Percentiles rank a stretch among this genome's conserved stretches.
These are phyloP conservation scores for Vaccinium macrocarpon DNA, from an alignment of 148 eudicot genomes.

Conservation along the genomic window DNA sequence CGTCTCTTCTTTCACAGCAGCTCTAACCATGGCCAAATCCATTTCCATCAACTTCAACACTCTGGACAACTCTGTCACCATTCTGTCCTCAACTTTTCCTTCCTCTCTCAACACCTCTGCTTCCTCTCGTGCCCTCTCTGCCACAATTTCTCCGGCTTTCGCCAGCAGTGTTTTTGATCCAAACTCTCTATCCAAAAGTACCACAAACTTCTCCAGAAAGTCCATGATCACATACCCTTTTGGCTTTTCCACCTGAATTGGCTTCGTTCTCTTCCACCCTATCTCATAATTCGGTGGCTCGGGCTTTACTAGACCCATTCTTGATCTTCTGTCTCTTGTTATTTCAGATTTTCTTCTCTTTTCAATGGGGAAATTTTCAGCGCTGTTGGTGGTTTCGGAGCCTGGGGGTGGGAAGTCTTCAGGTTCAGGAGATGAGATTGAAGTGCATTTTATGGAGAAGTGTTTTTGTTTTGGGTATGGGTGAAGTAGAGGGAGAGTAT, in stretches of 20 bases:
- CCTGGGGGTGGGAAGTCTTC: constrained; percentile 38
- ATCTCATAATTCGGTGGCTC: constrained; percentile 79
- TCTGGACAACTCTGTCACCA: constrained; percentile 75
- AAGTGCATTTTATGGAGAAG: constrained; percentile 26
- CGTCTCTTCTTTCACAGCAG: constrained; percentile 80
- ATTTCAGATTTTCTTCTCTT: constrained; percentile 69
- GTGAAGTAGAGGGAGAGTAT: constrained; percentile 12
- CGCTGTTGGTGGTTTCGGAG: constrained; percentile 41
- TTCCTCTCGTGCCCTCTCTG: constrained; percentile 73
- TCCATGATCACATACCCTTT: constrained; percentile 88
- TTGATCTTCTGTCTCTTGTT: constrained; percentile 47
- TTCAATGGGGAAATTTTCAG: constrained; percentile 68
- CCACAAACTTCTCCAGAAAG: constrained; percentile 66
- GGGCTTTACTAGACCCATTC: constrained; percentile 44
- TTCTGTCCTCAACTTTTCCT: constrained; percentile 81
- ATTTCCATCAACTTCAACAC: constrained; percentile 92
- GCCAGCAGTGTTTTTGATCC: constrained; percentile 72
- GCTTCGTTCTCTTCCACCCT: constrained; percentile 86
- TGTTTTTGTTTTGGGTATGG: constrained; percentile 5
- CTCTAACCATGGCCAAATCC: constrained; percentile 89
- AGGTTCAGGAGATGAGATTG: constrained; percentile 26
- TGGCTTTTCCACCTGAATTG: constrained; percentile 62
- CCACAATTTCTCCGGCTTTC: constrained; percentile 81
- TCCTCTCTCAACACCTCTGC: constrained; percentile 78
- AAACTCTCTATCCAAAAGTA: constrained; percentile 58